Percentiles rank a stretch among this genome's conserved stretches.
Conservation (phyloP, 495 filamentous ascomycete genomes). For the Glarea lozoyensis region DNA sequence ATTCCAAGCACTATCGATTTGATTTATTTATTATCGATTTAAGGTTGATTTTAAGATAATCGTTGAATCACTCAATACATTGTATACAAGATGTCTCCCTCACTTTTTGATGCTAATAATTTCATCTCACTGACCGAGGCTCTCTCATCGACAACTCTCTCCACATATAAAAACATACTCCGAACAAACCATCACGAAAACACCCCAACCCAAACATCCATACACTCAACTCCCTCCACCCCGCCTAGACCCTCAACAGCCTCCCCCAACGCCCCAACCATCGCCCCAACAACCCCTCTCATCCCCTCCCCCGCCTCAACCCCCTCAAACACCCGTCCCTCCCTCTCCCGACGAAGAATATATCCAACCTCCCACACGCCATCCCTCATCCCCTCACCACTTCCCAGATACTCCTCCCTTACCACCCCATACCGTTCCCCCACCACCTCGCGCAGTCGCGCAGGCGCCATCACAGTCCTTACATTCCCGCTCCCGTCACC, state of each 20-base stretch:
- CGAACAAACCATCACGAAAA: not conserved
- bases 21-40: too few species aligned
- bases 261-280: constrained; percentile 22
- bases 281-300: constrained; percentile 27
- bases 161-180: not conserved
- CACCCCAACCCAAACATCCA: constrained; percentile 39
- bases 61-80: too few species aligned
- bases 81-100: too few species aligned
- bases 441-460: constrained; percentile 13
- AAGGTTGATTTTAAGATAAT: too few species aligned
- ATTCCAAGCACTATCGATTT: too few species aligned
- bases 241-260: constrained; percentile 19
- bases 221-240: constrained; percentile 24
- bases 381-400: constrained; percentile 31
- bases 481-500: constrained; percentile 30
- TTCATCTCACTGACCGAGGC: too few species aligned
- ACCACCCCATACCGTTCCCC: constrained; percentile 24
- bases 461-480: constrained; percentile 31
- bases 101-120: too few species aligned
- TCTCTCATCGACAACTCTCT: too few species aligned
- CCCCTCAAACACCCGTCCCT: constrained; percentile 23
- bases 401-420: constrained; percentile 18
- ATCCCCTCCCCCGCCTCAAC: constrained; percentile 25
- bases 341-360: constrained; percentile 20
- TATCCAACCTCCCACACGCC: constrained; percentile 35